phyloP scores from a whole-genome alignment of 2,329 filamentous ascomycete species.

The Coniochaeta ligniaria region DNA sequence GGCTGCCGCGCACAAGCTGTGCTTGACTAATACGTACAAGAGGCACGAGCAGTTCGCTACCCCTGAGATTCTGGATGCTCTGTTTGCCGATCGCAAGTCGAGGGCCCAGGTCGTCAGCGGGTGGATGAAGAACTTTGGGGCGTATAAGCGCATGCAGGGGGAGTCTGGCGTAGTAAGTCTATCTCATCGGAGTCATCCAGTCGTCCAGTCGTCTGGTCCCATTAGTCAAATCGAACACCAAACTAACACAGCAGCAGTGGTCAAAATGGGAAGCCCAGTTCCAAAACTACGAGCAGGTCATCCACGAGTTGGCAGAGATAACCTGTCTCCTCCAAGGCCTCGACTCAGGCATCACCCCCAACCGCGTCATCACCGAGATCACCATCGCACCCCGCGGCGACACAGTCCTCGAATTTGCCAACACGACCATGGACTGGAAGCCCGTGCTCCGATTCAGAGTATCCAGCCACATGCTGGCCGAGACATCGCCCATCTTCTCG shows the following conservation, averaged over 20 bases:
- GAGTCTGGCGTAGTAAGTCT: conserved; percentile 31
- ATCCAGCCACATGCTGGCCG: conserved; percentile 40
- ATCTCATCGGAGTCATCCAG: too few species aligned
- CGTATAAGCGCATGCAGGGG: conserved; percentile 5
- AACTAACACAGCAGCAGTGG: conserved; percentile 16
- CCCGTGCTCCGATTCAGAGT: conserved; percentile 43
- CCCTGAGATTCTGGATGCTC: conserved; percentile 30
- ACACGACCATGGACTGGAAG: conserved; percentile 24
- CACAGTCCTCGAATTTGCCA: conserved; percentile 44
- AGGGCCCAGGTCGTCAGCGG: conserved; percentile 29
- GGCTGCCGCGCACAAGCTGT: conserved; percentile 30
- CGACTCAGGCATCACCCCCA: conserved; percentile 32
- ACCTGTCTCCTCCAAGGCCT: conserved; percentile 30
- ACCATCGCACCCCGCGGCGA: conserved; percentile 38
- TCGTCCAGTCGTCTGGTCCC: too few species aligned
- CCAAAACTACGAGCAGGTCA: conserved; percentile 36
- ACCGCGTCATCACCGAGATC: conserved; percentile 31
- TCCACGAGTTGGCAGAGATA: conserved; percentile 31
- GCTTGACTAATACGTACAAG: conserved; percentile 36
- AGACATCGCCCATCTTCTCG: conserved; percentile 44
- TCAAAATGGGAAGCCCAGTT: conserved; percentile 38
- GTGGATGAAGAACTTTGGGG: conserved; percentile 5
- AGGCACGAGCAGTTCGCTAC: conserved; percentile 36
- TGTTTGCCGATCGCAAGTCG: conserved; percentile 34
- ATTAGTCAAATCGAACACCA: too few species aligned